These are phyloP conservation scores for Emergomyces orientalis DNA, from an alignment of 2,329 filamentous ascomycete genomes.

Conservation along the genomic window DNA sequence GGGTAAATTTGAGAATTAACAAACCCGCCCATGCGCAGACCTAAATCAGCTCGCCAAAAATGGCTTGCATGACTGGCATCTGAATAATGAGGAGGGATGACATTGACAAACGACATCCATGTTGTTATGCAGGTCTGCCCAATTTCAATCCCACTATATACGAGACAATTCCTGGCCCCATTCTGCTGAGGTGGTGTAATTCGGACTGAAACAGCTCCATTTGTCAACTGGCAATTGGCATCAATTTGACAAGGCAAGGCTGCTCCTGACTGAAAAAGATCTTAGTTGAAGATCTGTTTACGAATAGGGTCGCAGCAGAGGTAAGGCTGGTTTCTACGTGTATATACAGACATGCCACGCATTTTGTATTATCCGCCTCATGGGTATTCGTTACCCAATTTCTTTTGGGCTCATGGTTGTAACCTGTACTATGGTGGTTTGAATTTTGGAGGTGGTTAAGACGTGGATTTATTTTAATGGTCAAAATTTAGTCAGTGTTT, in stretches of 20 bases:
- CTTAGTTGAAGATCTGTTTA: too few species aligned
- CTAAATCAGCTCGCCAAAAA: not conserved
- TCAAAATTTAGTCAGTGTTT: too few species aligned
- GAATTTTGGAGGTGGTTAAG: too few species aligned
- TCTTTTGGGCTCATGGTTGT: too few species aligned
- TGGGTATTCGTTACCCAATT: too few species aligned
- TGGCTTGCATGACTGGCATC: not conserved
- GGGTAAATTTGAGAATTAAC: not conserved
- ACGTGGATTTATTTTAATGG: too few species aligned
- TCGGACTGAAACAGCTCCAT: not conserved
- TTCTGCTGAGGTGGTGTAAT: not conserved
- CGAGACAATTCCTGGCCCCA: not conserved
- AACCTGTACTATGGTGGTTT: too few species aligned
- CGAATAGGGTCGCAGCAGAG: not conserved
- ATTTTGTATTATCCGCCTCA: too few species aligned
- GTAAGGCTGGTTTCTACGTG: not conserved
- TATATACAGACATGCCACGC: too few species aligned
- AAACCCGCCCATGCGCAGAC: not conserved
- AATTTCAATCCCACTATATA: not conserved
- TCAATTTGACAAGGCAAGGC: not conserved
- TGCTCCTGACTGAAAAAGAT: not conserved
- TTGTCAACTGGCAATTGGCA: not conserved
- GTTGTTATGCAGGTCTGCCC: not conserved
- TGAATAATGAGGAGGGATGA: not conserved
- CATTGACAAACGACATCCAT: not conserved